These are phyloP conservation scores for Volvox reticuliferus DNA, from an alignment of 139 green algal genomes.

Conservation along the genomic window DNA sequence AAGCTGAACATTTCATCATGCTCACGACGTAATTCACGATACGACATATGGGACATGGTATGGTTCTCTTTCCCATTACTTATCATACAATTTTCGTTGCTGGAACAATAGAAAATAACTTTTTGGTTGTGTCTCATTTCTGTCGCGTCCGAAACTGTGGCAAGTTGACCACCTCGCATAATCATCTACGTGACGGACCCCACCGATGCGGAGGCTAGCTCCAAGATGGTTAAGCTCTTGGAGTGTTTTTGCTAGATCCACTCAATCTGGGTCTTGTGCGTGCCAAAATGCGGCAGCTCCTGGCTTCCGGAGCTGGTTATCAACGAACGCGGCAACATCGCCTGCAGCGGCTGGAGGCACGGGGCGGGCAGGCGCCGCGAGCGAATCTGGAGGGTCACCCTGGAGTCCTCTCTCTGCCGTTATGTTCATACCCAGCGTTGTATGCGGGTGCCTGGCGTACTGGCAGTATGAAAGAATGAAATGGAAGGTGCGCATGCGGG, in stretches of 20 bases:
- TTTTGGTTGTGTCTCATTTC: too few relatives aligned
- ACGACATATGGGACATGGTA: too few relatives aligned
- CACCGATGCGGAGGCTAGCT: slow-evolving; percentile 3
- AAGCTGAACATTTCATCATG: too few relatives aligned
- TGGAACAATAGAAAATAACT: too few relatives aligned
- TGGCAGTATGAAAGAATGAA: slow-evolving; percentile 53
- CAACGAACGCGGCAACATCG: neutral
- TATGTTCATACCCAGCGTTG: slow-evolving; percentile 47
- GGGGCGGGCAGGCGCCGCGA: neutral
- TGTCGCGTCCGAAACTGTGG: too few relatives aligned
- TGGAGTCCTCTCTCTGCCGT: neutral
- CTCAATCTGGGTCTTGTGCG: neutral
- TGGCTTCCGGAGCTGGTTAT: neutral
- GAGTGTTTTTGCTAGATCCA: neutral
- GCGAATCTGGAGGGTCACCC: neutral
- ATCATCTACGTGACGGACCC: neutral
- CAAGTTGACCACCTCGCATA: too few relatives aligned
- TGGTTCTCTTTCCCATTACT: too few relatives aligned
- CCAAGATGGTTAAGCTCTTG: neutral
- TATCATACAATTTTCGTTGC: too few relatives aligned
- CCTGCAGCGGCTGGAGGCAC: neutral
- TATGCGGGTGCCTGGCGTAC: slow-evolving; percentile 48
- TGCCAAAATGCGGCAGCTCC: neutral
- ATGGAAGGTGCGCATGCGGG: slow-evolving; percentile 51
- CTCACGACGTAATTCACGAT: too few relatives aligned